Evolutionary conservation across 805 yeast genomes (phyloP).

Genomic region (Metschnikowia colocasiae): DNA sequence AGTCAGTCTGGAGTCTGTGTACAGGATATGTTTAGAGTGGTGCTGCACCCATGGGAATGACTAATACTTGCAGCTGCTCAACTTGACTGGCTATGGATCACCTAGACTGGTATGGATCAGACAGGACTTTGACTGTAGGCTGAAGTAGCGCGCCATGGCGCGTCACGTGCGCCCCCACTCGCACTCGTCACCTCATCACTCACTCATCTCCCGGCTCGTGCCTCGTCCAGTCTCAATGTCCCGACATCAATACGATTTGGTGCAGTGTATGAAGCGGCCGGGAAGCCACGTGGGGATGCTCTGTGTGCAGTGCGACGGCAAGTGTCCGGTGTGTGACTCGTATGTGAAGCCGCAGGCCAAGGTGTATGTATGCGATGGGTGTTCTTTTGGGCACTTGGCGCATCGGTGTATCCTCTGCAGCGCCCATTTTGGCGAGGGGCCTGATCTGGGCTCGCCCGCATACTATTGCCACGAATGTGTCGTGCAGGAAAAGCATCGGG

Average conservation of each 20-base stretch:
- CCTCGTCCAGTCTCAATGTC: constrained; percentile 55
- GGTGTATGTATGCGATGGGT: constrained; percentile 79
- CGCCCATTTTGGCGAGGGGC: constrained; percentile 52
- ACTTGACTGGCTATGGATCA: too few relatives aligned
- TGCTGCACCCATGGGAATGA: too few relatives aligned
- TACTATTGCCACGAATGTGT: constrained; percentile 87
- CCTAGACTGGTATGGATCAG: too few relatives aligned
- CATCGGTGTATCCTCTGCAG: constrained; percentile 81
- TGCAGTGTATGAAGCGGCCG: constrained; percentile 81
- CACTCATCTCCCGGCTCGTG: too few relatives aligned
- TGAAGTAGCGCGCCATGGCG: too few relatives aligned
- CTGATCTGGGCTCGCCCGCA: constrained; percentile 44
- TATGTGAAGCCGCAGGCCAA: constrained; percentile 63
- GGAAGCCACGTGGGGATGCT: constrained; percentile 68
- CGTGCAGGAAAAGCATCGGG: constrained; percentile 70
- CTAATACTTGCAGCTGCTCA: too few relatives aligned
- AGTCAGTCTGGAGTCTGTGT: too few relatives aligned
- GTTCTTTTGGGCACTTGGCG: constrained; percentile 66
- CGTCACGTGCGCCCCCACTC: too few relatives aligned
- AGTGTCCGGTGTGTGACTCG: constrained; percentile 88
- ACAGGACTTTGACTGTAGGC: too few relatives aligned
- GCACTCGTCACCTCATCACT: too few relatives aligned
- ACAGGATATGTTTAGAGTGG: too few relatives aligned
- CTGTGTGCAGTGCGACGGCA: constrained; percentile 86
- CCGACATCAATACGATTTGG: constrained; percentile 81